A percentile compares a stretch with the other conserved stretches of the same genome.
phyloP scores from a whole-genome alignment of 371 early-diverging fungal genomes.

The Rhizopus delemar region DNA sequence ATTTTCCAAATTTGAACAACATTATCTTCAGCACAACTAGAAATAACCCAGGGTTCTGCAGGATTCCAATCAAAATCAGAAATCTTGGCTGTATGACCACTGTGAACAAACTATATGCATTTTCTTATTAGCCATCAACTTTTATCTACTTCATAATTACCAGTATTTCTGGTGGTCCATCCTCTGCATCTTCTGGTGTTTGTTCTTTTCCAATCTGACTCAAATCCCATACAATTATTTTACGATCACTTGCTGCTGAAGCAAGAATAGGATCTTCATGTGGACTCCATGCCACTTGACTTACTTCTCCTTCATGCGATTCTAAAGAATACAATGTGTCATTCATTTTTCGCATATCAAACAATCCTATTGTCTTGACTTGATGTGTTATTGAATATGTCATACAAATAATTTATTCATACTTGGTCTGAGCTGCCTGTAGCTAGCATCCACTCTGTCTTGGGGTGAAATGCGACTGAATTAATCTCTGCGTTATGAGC shows the following conservation, averaged over 20 bases:
- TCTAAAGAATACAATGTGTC: constrained; percentile 83
- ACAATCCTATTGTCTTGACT: constrained; percentile 81
- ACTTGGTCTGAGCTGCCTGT: constrained; percentile 96
- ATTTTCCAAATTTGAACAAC: constrained; percentile 98
- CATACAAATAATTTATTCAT: background rate
- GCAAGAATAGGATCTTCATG: constrained; percentile 90
- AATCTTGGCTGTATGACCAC: constrained; percentile 97
- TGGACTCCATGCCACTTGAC: constrained; percentile 96
- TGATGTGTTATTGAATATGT: no score
- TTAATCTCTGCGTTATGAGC: constrained; percentile 94
- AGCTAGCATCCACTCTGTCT: constrained; percentile 84
- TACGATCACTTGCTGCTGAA: constrained; percentile 88
- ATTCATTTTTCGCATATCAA: constrained; percentile 94
- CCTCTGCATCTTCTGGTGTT: constrained; percentile 94
- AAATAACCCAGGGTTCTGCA: constrained; percentile 93
- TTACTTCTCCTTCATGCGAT: constrained; percentile 89
- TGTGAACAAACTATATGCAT: constrained; percentile 86
- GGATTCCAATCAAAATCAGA: constrained; percentile 97
- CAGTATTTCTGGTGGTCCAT: constrained; percentile 98
- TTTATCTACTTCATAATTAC: constrained; percentile 35
- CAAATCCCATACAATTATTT: constrained; percentile 97
- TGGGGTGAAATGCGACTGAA: constrained; percentile 90
- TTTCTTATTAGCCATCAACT: constrained; percentile 13
- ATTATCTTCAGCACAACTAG: constrained; percentile 95
- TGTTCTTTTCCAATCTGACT: constrained; percentile 93